These are phyloP conservation scores for Tricholoma hemisulphureum DNA, from an alignment of 768 basidiomycete species.

Conservation along the genomic window DNA sequence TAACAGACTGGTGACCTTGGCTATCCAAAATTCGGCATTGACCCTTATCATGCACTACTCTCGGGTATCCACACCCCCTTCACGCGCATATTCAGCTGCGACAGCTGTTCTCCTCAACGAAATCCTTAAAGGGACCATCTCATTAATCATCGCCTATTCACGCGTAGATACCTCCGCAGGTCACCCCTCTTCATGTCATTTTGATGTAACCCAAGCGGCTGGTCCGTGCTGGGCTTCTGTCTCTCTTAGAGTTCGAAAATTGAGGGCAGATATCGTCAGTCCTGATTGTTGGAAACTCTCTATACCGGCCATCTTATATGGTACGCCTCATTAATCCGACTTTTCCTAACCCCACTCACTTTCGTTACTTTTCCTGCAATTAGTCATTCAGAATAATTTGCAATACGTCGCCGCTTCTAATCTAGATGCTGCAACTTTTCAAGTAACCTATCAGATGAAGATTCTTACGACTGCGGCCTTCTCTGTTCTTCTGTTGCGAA, in stretches of 20 bases:
- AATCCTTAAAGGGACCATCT: slow-evolving; percentile 88
- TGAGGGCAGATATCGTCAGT: slow-evolving; percentile 75
- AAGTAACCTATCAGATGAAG: slow-evolving; percentile 97
- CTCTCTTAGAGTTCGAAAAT: slow-evolving; percentile 42
- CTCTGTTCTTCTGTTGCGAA: slow-evolving; percentile 78
- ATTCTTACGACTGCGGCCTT: slow-evolving; percentile 92
- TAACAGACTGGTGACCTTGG: slow-evolving; percentile 73
- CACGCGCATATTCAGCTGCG: slow-evolving; percentile 85
- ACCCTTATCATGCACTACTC: slow-evolving; percentile 98
- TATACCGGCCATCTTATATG: slow-evolving; percentile 94
- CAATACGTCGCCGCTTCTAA: slow-evolving; percentile 95
- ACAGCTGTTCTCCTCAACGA: slow-evolving; percentile 94
- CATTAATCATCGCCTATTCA: slow-evolving; percentile 77
- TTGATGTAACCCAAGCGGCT: slow-evolving; percentile 30
- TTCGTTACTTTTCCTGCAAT: neutral
- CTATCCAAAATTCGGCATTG: slow-evolving; percentile 87
- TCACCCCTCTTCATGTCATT: slow-evolving; percentile 11
- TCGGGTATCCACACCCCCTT: slow-evolving; percentile 73
- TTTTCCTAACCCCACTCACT: neutral
- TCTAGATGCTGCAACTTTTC: slow-evolving; percentile 93
- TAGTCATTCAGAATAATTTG: slow-evolving; percentile 91
- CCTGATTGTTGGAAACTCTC: slow-evolving; percentile 96
- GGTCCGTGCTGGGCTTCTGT: slow-evolving; percentile 5
- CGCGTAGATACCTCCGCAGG: slow-evolving; percentile 45
- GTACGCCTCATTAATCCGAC: slow-evolving; percentile 27